phyloP scores from a whole-genome alignment of 345 rosid species.

The Cardamine chenopodiifolia region DNA sequence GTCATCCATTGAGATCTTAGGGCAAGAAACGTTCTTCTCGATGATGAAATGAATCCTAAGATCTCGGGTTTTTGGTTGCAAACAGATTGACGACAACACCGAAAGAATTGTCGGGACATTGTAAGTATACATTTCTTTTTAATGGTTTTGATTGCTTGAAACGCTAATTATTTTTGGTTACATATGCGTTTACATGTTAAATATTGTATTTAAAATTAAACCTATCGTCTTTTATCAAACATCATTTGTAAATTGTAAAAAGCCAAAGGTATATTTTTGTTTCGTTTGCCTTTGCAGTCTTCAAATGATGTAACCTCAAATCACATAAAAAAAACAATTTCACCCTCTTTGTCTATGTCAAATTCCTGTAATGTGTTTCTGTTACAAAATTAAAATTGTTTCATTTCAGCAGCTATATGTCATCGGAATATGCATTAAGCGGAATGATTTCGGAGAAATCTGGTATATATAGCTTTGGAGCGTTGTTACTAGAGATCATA shows the following conservation, averaged over 20 bases:
- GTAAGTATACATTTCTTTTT: background rate
- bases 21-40: conserved; percentile 6
- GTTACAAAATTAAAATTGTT: too few relatives aligned
- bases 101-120: conserved; percentile 14
- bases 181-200: too few relatives aligned
- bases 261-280: too few relatives aligned
- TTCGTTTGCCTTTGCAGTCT: too few relatives aligned
- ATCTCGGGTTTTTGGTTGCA: conserved; percentile 15
- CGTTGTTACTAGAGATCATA: conserved; percentile 6
- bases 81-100: conserved; percentile 13
- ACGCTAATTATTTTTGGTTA: too few relatives aligned
- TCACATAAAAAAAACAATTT: too few relatives aligned
- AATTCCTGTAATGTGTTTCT: too few relatives aligned
- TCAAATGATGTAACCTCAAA: too few relatives aligned
- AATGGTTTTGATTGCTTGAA: background rate
- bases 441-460: conserved; percentile 11
- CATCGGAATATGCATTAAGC: conserved; percentile 9
- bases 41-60: conserved; percentile 16
- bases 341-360: background rate
- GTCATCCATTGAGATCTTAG: conserved; percentile 29
- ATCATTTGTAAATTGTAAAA: too few relatives aligned
- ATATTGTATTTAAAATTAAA: too few relatives aligned
- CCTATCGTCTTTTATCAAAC: too few relatives aligned
- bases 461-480: conserved; percentile 15
- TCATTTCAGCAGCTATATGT: background rate